Percentiles rank a stretch among this genome's conserved stretches.
Evolutionary conservation across 805 yeast genomes (phyloP).

Genomic region (Ogataea nonfermentans): DNA sequence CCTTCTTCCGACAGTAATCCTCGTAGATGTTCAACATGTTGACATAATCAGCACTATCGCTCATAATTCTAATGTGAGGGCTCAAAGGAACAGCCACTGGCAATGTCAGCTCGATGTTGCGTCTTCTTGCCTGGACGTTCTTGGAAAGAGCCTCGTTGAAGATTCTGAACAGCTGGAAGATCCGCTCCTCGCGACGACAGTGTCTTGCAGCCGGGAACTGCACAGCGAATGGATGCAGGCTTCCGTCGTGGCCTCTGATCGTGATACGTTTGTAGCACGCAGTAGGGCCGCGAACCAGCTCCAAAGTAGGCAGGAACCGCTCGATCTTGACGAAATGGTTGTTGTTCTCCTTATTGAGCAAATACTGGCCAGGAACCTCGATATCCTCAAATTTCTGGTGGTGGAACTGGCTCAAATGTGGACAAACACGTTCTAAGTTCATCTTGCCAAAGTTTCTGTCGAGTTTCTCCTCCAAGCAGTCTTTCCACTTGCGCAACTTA

Average conservation of each 20-base stretch:
- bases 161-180: constrained; percentile 86
- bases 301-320: constrained; percentile 85
- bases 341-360: constrained; percentile 80
- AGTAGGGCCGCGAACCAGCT: constrained; percentile 83
- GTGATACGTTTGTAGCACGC: constrained; percentile 86
- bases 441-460: constrained; percentile 80
- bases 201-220: constrained; percentile 98
- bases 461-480: constrained; percentile 84
- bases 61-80: constrained; percentile 88
- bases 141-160: constrained; percentile 77
- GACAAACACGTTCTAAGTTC: constrained; percentile 85
- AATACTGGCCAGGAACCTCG: constrained; percentile 95
- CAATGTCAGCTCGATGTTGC: constrained; percentile 79
- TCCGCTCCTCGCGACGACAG: constrained; percentile 92
- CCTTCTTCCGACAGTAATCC: constrained; percentile 70
- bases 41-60: constrained; percentile 73
- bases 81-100: constrained; percentile 93
- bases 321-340: constrained; percentile 93
- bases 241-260: constrained; percentile 92
- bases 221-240: constrained; percentile 87
- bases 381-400: constrained; percentile 97
- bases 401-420: constrained; percentile 95
- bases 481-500: constrained; percentile 88
- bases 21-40: constrained; percentile 85
- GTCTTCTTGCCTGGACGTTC: constrained; percentile 83